Evolutionary conservation across 2,329 filamentous ascomycete genomes (phyloP), one percentile per base, ranked within the genome.

Genomic region (Paraconiothyrium brasiliense): DNA sequence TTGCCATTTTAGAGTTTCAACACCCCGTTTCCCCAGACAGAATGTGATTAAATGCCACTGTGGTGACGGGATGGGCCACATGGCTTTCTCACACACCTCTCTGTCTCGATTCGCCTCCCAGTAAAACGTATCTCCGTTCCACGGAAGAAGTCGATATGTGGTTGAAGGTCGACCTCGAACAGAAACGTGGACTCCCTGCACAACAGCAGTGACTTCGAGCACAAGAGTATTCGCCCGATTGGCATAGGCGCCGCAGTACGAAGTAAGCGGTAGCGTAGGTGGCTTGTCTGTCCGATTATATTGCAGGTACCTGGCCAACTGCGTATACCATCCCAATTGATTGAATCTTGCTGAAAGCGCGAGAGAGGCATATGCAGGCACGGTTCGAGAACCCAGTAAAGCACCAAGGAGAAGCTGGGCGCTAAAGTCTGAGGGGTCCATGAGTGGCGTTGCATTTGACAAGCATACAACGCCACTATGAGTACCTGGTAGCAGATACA

Each of bases 401-500:
- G 46, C 59, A 10, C 47, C 27, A 1, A 69, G 59, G 7, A 61
- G 34, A 27, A 62, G 9, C 46, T 67, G 67, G 1, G 65, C 63
- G 24, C 4, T 37, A 16, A 66, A 64, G 39, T 69, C 67, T 13
- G 65, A 27, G 1, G 61, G 22, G 43, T 69, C 65, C 43, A 64
- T 35, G 2, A 50, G 44, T 16, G 67, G 65, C 14, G 56, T 61
- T 34, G 65, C 55, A 48, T 67, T 69, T 1, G 63, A 37, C 24
- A 69, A 10, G 32, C 39, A 35, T 24, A 69, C 58, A 2, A 66
- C 65, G 8, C 54, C 65, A 46, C 61, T 67, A 3, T 67, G 54
- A 3, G 58, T 61, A 10, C 20, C 3, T 16, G 63, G 63, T 11
- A 66, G 44, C 6, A 69, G 46, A 50, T 57, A 63, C 51, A 64